Base-by-base conservation (phyloP, 495 filamentous ascomycete species). In the Penicillium canescens region DNA sequence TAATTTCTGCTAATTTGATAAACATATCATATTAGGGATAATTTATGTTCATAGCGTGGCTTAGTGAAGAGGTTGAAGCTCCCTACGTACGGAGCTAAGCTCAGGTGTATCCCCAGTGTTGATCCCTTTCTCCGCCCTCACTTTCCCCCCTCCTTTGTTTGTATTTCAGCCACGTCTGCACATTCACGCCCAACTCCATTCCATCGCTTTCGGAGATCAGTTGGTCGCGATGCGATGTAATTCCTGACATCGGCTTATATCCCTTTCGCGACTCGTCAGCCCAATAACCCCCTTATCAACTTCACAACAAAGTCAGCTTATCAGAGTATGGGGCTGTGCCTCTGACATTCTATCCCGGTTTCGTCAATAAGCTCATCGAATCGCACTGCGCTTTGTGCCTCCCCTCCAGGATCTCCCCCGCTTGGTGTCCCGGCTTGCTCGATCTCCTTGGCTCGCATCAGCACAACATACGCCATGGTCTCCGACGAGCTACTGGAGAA, bases 401-500 rank as follows among this genome's bases (percentile, higher is more conserved):
- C 21, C 18, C 18, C 4, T 42, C 40, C 20, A 37, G 12, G 39
- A 42, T n/a, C 24, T 36, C 11, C 31, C 33, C 20, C 31, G 40
- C 48, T 23, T 42, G 31, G 39, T 24, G 37, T 20, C 35, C 37
- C 54, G 39, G 16, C 43, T 46, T 42, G 53, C 50, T 33, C 16
- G 48, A 26, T 36, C 50, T 35, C 36, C 16, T 39, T 56, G 65
- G 42, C 61, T 40, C 33, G 35, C 50, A 36, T 37, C 50, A 31
- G n/a, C 34, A 51, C 36, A 24, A 16, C 40, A 43, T 16, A 51
- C 63, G 56, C 12, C 48, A 98, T 98, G 95, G 85, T 96, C 28
- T 87, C 92, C 50, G 94, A 99, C 72, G 87, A 90, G 54, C 82
- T 93, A 14, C 93, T 94, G 74, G 94, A 96, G 65, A 80, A 90